Evolutionary conservation across 352 stramenopile species (phyloP), one percentile per base, ranked within the genome.

Genomic region (Pythium volutum): DNA sequence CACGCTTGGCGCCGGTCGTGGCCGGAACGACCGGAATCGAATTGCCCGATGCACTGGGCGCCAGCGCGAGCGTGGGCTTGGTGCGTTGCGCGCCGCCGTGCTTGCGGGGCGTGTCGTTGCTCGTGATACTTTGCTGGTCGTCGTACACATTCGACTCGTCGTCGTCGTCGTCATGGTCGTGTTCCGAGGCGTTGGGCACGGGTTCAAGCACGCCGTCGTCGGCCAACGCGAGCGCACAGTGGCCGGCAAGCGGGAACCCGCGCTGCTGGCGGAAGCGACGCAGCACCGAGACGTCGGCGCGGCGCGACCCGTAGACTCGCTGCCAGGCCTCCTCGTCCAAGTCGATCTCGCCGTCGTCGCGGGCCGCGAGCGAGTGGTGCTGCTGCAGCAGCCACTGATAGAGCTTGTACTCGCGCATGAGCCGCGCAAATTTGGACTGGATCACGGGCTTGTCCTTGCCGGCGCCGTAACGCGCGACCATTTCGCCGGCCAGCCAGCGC

Each of bases 321-420:
- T 58, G 51, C 51, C 51, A 58, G 5, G 51, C 51, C 1, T 25
- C 20, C 38, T 58, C 52, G 20, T 52, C 36, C 43, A 53, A 57
- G 9, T 36, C 45, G n/a, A 25, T 38, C 20, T 36, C n/a, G 2
- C 61, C 45, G 2, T 62, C 26, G 10, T 43, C 42, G 3, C 50
- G 26, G 39, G 64, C 39, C 0, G 68, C 62, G 4, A 86, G 53
- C n/a, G 54, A 55, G 29, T 79, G 81, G 52, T 36, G 31, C 31
- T 81, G 67, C 55, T 87, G 76, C 0, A 76, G 74, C 4, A 66
- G 74, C 62, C 51, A 58, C 51, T 89, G 77, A 45, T 85, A 88
- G 23, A 78, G 77, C 34, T 79, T 70, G 58, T 71, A 88, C 66
- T 89, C 77, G 39, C 87, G 74, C 42, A 81, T 70, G 38, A 85